Evolutionary conservation across 2,329 filamentous ascomycete species (phyloP).

Genomic region (Phymatotrichopsis omnivora): DNA sequence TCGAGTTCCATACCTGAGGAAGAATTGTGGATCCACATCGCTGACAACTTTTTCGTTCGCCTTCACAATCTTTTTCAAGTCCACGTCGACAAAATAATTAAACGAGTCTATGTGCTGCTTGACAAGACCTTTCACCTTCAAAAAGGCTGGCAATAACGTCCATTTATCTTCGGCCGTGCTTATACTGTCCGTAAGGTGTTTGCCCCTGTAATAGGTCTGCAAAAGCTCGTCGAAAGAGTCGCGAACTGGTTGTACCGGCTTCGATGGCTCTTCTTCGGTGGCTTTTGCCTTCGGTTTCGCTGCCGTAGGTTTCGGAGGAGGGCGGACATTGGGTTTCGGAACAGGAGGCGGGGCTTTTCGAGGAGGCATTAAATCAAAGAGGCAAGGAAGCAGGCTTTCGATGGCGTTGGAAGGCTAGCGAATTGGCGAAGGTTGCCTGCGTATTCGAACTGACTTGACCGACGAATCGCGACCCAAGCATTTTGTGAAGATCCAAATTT

Average conservation of each 20-base stretch:
- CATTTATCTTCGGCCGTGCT: slow-evolving; percentile 72
- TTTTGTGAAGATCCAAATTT: too few species aligned
- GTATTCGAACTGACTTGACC: too few species aligned
- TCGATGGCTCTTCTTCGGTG: slow-evolving; percentile 2
- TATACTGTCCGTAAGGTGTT: slow-evolving; percentile 55
- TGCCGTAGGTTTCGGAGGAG: slow-evolving; percentile 4
- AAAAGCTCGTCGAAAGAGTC: slow-evolving; percentile 50
- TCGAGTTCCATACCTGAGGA: slow-evolving; percentile 70
- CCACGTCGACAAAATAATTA: slow-evolving; percentile 94
- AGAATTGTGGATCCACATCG: slow-evolving; percentile 87
- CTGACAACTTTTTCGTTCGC: slow-evolving; percentile 82
- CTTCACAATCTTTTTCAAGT: slow-evolving; percentile 92
- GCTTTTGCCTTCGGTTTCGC: slow-evolving; percentile 7
- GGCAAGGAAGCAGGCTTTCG: too few species aligned
- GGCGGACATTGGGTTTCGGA: too few species aligned
- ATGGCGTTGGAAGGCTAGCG: too few species aligned
- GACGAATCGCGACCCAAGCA: too few species aligned
- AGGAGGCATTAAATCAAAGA: too few species aligned
- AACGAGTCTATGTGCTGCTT: slow-evolving; percentile 99
- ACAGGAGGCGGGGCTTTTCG: too few species aligned
- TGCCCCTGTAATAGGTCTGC: slow-evolving; percentile 58
- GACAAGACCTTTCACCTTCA: slow-evolving; percentile 92
- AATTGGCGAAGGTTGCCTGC: too few species aligned
- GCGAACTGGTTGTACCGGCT: slow-evolving; percentile 9
- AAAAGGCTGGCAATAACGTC: slow-evolving; percentile 91